Percentiles rank a stretch among this genome's conserved stretches.
phyloP scores from a whole-genome alignment of 768 basidiomycete species.

The Boletus speciosus region DNA sequence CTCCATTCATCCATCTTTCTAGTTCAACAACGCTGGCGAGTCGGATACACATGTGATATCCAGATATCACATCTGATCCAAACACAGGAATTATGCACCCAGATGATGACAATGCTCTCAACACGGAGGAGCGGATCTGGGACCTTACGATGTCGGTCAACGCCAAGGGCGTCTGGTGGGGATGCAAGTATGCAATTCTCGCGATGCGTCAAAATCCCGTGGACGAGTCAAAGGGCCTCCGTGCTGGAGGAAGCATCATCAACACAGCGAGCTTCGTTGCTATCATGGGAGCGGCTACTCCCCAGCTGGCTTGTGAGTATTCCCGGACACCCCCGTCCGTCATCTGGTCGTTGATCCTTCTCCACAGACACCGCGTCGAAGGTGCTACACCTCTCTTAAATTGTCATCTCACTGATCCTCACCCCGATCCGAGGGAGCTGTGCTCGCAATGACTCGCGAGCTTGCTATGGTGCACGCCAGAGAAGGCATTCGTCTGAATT shows the following conservation, averaged over 20 bases:
- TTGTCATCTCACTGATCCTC: constrained; percentile 4
- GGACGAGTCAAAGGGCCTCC: constrained; percentile 77
- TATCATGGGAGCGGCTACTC: constrained; percentile 92
- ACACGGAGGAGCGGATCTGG: constrained; percentile 97
- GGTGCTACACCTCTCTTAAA: constrained; percentile 36
- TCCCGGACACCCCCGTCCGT: not conserved
- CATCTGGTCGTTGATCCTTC: constrained; percentile 6
- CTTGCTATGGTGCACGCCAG: constrained; percentile 96
- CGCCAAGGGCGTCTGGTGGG: constrained; percentile 99
- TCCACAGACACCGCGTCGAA: constrained; percentile 88
- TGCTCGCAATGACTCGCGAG: constrained; percentile 98
- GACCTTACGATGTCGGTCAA: constrained; percentile 91
- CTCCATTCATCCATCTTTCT: constrained; percentile 4
- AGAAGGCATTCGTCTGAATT: constrained; percentile 95
- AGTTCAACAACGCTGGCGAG: constrained; percentile 93
- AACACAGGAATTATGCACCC: constrained; percentile 94
- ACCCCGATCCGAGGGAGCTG: constrained; percentile 64
- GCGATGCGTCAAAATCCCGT: constrained; percentile 94
- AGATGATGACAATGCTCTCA: constrained; percentile 89
- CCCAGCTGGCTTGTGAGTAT: constrained; percentile 86
- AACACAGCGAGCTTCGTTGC: constrained; percentile 99
- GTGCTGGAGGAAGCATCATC: constrained; percentile 87
- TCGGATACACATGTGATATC: not conserved
- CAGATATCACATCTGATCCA: not conserved
- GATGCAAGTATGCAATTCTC: constrained; percentile 94